phyloP scores from a whole-genome alignment of 768 basidiomycete species.

The Clathrus columnatus region DNA sequence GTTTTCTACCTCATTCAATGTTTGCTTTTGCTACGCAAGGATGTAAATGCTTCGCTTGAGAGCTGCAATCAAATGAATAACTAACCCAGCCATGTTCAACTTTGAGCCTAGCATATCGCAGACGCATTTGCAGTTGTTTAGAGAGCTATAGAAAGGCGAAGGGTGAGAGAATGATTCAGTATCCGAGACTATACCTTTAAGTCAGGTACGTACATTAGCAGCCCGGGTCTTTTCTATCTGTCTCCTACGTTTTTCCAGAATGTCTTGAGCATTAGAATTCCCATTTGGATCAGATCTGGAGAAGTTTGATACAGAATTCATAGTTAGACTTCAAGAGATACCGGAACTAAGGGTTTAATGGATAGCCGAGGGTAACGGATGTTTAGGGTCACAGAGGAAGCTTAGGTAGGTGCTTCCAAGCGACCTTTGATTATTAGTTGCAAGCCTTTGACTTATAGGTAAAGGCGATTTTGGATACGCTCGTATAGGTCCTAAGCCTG shows the following conservation, averaged over 20 bases:
- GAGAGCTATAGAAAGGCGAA: conserved; percentile 41
- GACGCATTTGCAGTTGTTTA: conserved; percentile 60
- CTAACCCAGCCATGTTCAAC: conserved; percentile 77
- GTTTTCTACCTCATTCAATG: conserved; percentile 73
- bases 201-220: conserved; percentile 4
- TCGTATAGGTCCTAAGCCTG: too few species aligned
- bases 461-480: too few species aligned
- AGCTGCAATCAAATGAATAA: conserved; percentile 9
- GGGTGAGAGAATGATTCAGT: background rate
- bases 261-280: background rate
- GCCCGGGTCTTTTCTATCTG: conserved; percentile 10
- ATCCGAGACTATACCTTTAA: background rate
- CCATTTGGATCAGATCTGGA: background rate
- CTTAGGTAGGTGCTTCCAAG: too few species aligned
- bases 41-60: background rate
- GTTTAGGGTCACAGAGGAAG: too few species aligned
- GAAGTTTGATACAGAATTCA: background rate
- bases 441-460: too few species aligned
- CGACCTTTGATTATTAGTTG: too few species aligned
- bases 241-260: conserved; percentile 6
- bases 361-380: too few species aligned
- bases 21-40: conserved; percentile 57
- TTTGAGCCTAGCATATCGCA: conserved; percentile 71
- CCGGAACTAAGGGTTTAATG: too few species aligned
- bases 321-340: too few species aligned